These are phyloP conservation scores for Candida yuanshanica DNA, from an alignment of 805 yeast species.

Conservation along the genomic window DNA sequence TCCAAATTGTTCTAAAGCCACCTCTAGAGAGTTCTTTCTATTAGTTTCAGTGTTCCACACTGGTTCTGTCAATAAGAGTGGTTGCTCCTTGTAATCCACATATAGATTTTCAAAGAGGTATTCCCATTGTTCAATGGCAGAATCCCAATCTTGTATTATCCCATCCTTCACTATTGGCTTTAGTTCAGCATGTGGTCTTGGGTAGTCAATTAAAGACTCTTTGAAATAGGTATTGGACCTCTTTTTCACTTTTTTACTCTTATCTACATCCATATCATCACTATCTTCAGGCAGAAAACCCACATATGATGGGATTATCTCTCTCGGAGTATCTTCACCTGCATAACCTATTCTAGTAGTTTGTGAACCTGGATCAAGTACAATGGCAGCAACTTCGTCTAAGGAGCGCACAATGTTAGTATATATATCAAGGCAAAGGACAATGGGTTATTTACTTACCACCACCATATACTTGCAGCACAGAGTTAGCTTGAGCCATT, in stretches of 20 bases:
- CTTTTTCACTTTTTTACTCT: slow-evolving; percentile 13
- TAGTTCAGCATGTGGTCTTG: slow-evolving; percentile 47
- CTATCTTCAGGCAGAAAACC: slow-evolving; percentile 28
- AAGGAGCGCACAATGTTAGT: slow-evolving; percentile 7
- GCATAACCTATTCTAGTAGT: slow-evolving; percentile 85
- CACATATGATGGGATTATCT: slow-evolving; percentile 67
- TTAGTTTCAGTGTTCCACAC: slow-evolving; percentile 72
- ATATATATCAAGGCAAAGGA: not conserved
- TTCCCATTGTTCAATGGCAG: slow-evolving; percentile 67
- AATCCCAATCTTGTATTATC: slow-evolving; percentile 78
- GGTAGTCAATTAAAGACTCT: slow-evolving; percentile 42
- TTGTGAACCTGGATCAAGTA: slow-evolving; percentile 85
- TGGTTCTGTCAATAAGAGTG: slow-evolving; percentile 80
- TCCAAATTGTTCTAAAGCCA: slow-evolving; percentile 58
- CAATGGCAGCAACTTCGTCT: slow-evolving; percentile 88
- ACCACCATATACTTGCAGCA: slow-evolving; percentile 18
- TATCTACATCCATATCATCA: slow-evolving; percentile 21
- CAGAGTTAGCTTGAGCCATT: slow-evolving; percentile 22
- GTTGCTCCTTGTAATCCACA: slow-evolving; percentile 59
- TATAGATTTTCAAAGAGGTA: slow-evolving; percentile 50
- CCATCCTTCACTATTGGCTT: slow-evolving; percentile 57
- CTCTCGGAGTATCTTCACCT: slow-evolving; percentile 84
- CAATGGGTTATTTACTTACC: slow-evolving; percentile 3
- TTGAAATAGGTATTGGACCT: slow-evolving; percentile 26
- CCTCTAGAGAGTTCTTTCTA: slow-evolving; percentile 65